Evolutionary conservation across 805 yeast genomes (phyloP), one percentile per base, ranked within the genome.

Genomic region (Yamadazyma scolyti): DNA sequence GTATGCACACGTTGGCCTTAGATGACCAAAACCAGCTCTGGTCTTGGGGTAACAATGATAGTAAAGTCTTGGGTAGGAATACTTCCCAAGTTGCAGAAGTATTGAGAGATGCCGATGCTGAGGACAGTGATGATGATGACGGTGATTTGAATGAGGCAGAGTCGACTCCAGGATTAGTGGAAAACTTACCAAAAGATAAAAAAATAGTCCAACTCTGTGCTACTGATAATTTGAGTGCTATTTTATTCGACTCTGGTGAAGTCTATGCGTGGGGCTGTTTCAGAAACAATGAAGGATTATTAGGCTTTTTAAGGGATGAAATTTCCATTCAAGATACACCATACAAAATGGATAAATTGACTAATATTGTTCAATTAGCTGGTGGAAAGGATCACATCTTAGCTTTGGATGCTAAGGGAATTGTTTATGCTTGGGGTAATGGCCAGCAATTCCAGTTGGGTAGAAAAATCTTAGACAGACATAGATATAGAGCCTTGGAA

Each of bases 31-130:
- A 87, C 43, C 68, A 74, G 36, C 58, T 93, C n/a, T 93, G 97
- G 96, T 83, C 96, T 3, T 93, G 99, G 99, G 99, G 99, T 36
- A 83, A 85, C 27, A 93, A 93, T 47, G 99, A 93, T 50, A 79
- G 88, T 39, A 87, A 82, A 21, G 97, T 85, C 4, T 66, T 93
- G 25, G 98, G 97, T 12, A 77, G 99, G 55, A 85, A 82, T 47
- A 82, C 93, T 1, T 71, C 85, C 0, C 51, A 66, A 14, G 71
- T 61, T 8, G 75, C 65, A 13, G 95, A 82, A 41, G 67, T 71
- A 16, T 61, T 85, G 36, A 80, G 75, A 49, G 85, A 82, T 45
- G 75, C 77, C 65, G 52, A 39, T 9, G 80, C 74, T 28, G 50
- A 45, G 9, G 55, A 51, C n/a, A 85, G 76, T 40, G 78, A 74